A percentile compares a stretch with the other conserved stretches of the same genome.
Evolutionary conservation across 192 early-diverging fungal genomes (phyloP).

Genomic region (Umbelopsis sp.): DNA sequence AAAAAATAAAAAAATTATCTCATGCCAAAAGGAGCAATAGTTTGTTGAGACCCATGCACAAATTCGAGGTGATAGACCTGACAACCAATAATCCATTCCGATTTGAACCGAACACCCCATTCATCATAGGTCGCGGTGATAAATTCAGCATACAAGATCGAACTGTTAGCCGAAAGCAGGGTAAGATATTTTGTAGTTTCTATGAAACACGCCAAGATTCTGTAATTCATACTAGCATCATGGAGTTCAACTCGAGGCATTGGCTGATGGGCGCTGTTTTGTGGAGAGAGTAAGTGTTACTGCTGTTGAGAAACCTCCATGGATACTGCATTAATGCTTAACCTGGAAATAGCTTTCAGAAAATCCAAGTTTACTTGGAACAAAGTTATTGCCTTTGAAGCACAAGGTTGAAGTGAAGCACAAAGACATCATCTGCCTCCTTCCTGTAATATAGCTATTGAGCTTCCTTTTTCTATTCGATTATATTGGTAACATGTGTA

Average conservation of each 20-base stretch:
- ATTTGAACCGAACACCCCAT: background rate
- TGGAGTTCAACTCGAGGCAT: background rate
- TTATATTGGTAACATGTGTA: background rate
- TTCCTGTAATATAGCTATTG: constrained; percentile 1
- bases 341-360: background rate
- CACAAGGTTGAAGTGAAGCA: constrained; percentile 1
- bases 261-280: background rate
- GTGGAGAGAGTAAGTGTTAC: constrained; percentile 2
- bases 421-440: background rate
- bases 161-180: constrained; percentile 5
- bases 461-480: background rate
- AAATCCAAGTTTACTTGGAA: constrained; percentile 8
- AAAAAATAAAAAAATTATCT: background rate
- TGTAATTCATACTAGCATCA: background rate
- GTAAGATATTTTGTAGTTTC: background rate
- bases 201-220: too few species aligned
- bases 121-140: constrained; percentile 2
- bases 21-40: background rate
- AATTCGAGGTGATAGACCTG: background rate
- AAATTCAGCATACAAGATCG: constrained; percentile 8
- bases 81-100: background rate
- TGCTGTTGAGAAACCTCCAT: background rate
- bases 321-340: background rate
- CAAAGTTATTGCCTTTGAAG: constrained; percentile 1
- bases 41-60: background rate